Evolutionary conservation across 2,329 filamentous ascomycete genomes (phyloP), one percentile per base, ranked within the genome.

Genomic region (Pseudogymnoascus sp.): DNA sequence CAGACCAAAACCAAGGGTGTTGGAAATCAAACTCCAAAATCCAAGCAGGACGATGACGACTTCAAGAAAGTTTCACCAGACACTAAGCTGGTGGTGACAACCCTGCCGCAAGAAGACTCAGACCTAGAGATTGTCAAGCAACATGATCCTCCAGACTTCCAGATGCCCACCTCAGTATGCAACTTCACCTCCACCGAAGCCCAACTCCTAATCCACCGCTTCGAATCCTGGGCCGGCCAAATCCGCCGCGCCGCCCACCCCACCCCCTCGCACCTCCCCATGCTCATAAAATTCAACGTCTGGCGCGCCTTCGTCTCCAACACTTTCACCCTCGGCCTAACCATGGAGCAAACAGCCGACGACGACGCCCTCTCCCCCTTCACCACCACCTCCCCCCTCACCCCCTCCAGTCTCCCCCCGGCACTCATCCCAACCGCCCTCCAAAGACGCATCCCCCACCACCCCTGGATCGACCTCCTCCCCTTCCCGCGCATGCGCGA

Each of bases 201-300:
- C 4, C 47, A 53, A 31, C 2, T 31, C 25, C 14, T 53, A 53
- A 53, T 53, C 25, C 25, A 11, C 7, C 47, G 47, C 47, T 53
- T 31, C 47, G 47, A 53, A 16, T 2, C 7, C 25, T 53, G 47
- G 47, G 47, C 47, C 8, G 47, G 14, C 2, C 14, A 53, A 10
- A 11, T 53, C 47, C n/a, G n/a, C 47, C n/a, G 25, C 8, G 47
- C 56, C 6, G 40, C 42, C 40, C 67, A 71, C 38, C 65, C 73
- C 1, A 69, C 64, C 31, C 21, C 66, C 16, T 70, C 74, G 33
- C 72, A 74, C 61, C 67, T 77, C 6, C 71, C 77, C 12, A 69
- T 71, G 1, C 64, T 77, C 7, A 67, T 76, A 10, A 73, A 75
- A 33, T 76, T 75, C 67, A 77, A 77, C 53, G 71, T 77, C 21